phyloP scores from a whole-genome alignment of 1,284 basidiomycete genomes.

The Marasmius tenuissimus region DNA sequence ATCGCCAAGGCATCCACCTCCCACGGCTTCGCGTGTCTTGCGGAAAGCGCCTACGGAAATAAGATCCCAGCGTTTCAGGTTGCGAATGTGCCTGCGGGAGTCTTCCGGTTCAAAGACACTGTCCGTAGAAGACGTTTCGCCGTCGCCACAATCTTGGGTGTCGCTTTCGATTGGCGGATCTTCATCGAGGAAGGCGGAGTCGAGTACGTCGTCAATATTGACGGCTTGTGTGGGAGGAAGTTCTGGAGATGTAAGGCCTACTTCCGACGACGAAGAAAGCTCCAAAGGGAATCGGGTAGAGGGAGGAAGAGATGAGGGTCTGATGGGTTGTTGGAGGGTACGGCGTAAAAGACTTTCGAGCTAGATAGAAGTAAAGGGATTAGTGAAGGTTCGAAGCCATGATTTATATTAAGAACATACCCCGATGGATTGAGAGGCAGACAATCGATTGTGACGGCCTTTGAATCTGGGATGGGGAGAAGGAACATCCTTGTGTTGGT shows the following conservation, averaged over 20 bases:
- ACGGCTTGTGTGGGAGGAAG: slow-evolving; percentile 50
- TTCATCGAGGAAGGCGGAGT: slow-evolving; percentile 66
- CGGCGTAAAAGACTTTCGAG: slow-evolving; percentile 4
- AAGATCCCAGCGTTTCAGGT: slow-evolving; percentile 68
- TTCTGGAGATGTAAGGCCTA: slow-evolving; percentile 34
- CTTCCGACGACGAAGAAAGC: slow-evolving; percentile 23
- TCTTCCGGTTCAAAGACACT: slow-evolving; percentile 14
- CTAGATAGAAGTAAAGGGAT: neutral
- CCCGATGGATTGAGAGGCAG: neutral
- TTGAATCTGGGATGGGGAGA: slow-evolving; percentile 62
- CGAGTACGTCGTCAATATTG: slow-evolving; percentile 76
- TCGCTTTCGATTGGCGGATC: slow-evolving; percentile 18
- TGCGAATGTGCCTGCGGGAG: slow-evolving; percentile 34
- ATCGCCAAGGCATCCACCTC: slow-evolving; percentile 28
- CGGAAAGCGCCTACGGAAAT: slow-evolving; percentile 75
- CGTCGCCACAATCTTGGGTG: slow-evolving; percentile 15
- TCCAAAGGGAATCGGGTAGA: slow-evolving; percentile 18
- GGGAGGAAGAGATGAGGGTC: slow-evolving; percentile 15
- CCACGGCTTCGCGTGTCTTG: slow-evolving; percentile 50
- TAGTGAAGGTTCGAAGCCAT: neutral
- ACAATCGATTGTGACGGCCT: neutral
- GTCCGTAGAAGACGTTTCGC: slow-evolving; percentile 5
- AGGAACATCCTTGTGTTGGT: slow-evolving; percentile 50
- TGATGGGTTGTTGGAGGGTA: slow-evolving; percentile 7
- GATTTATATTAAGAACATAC: slow-evolving; percentile 4